Conservation (phyloP, 1,139 yeast species). For the Blastobotrys ciferrii region DNA sequence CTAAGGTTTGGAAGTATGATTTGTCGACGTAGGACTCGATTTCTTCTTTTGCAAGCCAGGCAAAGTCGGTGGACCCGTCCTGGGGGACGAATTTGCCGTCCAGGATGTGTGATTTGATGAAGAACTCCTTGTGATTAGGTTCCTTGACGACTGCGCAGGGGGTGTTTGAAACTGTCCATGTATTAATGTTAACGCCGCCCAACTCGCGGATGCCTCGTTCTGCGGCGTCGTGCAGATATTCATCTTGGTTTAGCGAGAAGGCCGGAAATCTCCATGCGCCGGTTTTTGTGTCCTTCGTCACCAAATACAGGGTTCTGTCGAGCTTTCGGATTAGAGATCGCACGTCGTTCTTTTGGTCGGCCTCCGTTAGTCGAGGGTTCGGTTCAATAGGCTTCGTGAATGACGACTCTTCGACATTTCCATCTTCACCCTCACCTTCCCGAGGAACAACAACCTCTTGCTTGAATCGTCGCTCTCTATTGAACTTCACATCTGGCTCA, state of each 20-base stretch:
- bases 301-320: conserved; percentile 74
- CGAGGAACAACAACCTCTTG: conserved; percentile 74
- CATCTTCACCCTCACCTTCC: conserved; percentile 47
- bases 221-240: conserved; percentile 69
- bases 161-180: conserved; percentile 84
- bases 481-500: conserved; percentile 79
- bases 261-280: conserved; percentile 73
- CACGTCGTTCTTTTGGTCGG: conserved; percentile 62
- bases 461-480: conserved; percentile 82
- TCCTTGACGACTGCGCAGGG: conserved; percentile 66
- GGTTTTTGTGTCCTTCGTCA: conserved; percentile 49
- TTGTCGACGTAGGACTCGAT: conserved; percentile 52
- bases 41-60: conserved; percentile 88
- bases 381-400: conserved; percentile 69
- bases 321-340: conserved; percentile 75
- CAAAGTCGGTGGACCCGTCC: conserved; percentile 45
- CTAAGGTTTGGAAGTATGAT: conserved; percentile 49
- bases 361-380: conserved; percentile 70
- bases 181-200: conserved; percentile 76
- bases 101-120: conserved; percentile 83
- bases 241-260: conserved; percentile 47
- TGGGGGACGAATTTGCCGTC: conserved; percentile 77
- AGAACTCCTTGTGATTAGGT: conserved; percentile 49
- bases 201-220: conserved; percentile 66
- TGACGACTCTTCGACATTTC: conserved; percentile 38